A percentile compares a stretch with the other conserved stretches of the same genome.
phyloP scores from a whole-genome alignment of 768 basidiomycete genomes.

The Tylopilus plumbeoviolaceoides region DNA sequence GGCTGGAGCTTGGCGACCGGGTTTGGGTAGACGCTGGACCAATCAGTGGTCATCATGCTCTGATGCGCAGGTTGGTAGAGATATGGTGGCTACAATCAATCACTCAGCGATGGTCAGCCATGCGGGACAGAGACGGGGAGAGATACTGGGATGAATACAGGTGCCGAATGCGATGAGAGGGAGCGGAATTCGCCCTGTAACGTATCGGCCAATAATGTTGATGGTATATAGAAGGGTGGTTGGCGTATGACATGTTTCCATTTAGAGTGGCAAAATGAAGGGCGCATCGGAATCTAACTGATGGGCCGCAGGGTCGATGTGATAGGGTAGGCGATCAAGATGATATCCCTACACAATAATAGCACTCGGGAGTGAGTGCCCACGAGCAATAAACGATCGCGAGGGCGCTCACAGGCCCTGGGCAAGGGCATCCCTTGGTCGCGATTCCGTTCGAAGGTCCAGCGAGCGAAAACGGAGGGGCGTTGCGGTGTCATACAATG shows the following conservation, averaged over 20 bases:
- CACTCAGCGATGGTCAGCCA: constrained; percentile 8
- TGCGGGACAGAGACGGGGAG: not conserved
- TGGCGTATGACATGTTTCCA: constrained; percentile 24
- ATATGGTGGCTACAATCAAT: constrained; percentile 9
- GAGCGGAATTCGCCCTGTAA: constrained; percentile 1
- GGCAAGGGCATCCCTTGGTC: constrained; percentile 22
- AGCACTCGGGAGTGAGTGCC: constrained; percentile 11
- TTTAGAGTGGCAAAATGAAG: constrained; percentile 23
- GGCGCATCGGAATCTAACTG: constrained; percentile 30
- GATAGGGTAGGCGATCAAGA: constrained; percentile 37
- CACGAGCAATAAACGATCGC: constrained; percentile 19
- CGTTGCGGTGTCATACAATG: not conserved
- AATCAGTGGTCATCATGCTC: constrained; percentile 2
- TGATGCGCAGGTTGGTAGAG: constrained; percentile 8
- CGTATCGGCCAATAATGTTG: constrained; percentile 20
- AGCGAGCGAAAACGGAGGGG: constrained; percentile 2
- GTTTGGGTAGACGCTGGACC: constrained; percentile 9
- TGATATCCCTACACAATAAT: constrained; percentile 25
- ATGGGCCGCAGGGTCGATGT: constrained; percentile 32
- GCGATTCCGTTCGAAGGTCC: constrained; percentile 10
- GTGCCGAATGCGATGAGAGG: no score
- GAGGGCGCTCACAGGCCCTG: constrained; percentile 14
- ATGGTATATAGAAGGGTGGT: constrained; percentile 14
- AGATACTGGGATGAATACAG: not conserved
- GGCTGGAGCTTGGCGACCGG: constrained; percentile 21